A percentile compares a stretch with the other conserved stretches of the same genome.
Evolutionary conservation across 495 filamentous ascomycete genomes (phyloP).

Genomic region (Trichoderma gamsii): DNA sequence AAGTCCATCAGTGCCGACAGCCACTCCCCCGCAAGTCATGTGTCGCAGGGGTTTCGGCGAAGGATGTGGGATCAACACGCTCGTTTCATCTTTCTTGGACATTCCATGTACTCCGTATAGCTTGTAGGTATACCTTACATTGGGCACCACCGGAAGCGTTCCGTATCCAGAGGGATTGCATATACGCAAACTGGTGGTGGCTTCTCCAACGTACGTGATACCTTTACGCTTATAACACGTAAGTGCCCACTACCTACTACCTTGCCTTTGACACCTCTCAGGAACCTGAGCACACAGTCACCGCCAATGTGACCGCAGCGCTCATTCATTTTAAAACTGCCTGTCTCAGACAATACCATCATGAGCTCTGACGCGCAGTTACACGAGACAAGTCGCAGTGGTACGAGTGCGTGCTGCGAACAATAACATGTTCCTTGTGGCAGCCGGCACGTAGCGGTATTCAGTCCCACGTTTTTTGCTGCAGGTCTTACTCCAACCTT

Average conservation of each 20-base stretch:
- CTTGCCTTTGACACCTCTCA: too few species aligned
- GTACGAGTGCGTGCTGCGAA: not conserved
- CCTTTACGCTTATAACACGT: too few species aligned
- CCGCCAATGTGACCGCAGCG: too few species aligned
- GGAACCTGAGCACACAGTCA: too few species aligned
- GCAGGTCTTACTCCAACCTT: not conserved
- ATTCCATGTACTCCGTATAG: too few species aligned
- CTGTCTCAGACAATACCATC: too few species aligned
- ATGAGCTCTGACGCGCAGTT: not conserved
- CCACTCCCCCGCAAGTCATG: not conserved
- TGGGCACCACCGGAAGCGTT: too few species aligned
- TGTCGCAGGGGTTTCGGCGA: conserved; percentile 8
- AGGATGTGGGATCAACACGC: conserved; percentile 10
- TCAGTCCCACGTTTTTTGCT: not conserved
- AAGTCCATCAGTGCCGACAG: not conserved
- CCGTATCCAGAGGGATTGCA: too few species aligned
- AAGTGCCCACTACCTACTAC: too few species aligned
- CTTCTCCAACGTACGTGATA: not conserved
- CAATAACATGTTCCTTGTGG: not conserved
- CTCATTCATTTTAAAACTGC: too few species aligned
- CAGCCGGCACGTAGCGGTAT: not conserved
- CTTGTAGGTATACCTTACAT: too few species aligned
- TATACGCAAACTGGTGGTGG: not conserved
- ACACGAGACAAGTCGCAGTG: not conserved
- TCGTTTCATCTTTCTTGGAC: conserved; percentile 8